A percentile compares a stretch with the other conserved stretches of the same genome.
phyloP scores from a whole-genome alignment of 306 rosid species.

The Benincasa hispida region DNA sequence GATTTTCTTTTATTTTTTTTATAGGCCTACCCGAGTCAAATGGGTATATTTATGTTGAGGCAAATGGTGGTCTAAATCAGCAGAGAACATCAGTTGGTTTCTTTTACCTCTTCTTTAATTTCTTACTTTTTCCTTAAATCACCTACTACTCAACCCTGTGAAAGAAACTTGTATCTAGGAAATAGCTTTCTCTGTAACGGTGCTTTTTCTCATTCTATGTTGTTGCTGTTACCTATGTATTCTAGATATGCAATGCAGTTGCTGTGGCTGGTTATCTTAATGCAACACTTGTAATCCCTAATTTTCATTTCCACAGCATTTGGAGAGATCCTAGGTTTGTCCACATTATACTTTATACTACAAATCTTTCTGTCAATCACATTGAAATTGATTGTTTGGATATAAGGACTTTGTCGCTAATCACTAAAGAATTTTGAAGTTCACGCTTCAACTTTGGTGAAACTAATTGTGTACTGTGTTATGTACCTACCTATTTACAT shows the following conservation, averaged over 20 bases:
- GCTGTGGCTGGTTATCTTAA: constrained; percentile 97
- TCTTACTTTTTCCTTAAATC: neutral
- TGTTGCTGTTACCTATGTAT: constrained; percentile 18
- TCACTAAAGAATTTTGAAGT: neutral
- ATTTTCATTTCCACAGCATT: constrained; percentile 93
- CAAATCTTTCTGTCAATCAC: neutral
- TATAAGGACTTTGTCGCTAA: neutral
- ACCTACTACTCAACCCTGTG: neutral
- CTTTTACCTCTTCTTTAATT: constrained; percentile 4
- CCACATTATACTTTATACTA: neutral
- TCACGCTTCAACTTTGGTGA: neutral
- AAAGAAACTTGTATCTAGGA: constrained; percentile 1
- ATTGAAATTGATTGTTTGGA: neutral
- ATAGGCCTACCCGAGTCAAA: constrained; percentile 73
- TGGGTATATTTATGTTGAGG: constrained; percentile 91
- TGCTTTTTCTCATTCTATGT: constrained; percentile 12
- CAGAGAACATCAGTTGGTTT: constrained; percentile 86
- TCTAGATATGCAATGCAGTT: constrained; percentile 92
- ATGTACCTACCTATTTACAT: neutral
- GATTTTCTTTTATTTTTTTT: constrained; percentile 10
- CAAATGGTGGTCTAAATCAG: constrained; percentile 96
- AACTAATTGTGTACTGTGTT: neutral
- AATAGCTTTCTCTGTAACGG: neutral
- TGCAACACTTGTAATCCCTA: constrained; percentile 93
- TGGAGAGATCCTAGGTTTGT: constrained; percentile 99